Conservation (phyloP, 805 yeast species). For the Nakazawaea holstii region DNA sequence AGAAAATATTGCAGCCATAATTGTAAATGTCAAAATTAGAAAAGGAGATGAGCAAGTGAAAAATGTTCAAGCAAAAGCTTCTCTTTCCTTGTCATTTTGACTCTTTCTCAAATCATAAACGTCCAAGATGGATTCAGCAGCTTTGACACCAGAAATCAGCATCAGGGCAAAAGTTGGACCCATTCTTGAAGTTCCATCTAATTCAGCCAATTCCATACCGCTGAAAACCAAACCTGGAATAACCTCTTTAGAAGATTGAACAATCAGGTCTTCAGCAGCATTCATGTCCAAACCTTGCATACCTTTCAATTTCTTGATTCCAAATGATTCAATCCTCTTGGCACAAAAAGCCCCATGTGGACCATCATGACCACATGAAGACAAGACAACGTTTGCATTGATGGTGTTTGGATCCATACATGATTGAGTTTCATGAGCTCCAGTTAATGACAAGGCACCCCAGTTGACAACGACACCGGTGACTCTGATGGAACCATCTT, state of each 20-base stretch:
- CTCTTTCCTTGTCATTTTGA: constrained; percentile 14
- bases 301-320: constrained; percentile 47
- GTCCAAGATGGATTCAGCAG: constrained; percentile 48
- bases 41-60: no score
- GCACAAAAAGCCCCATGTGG: constrained; percentile 79
- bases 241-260: constrained; percentile 60
- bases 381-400: constrained; percentile 57
- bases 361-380: constrained; percentile 80
- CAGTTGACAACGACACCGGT: constrained; percentile 84
- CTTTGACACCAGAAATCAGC: constrained; percentile 75
- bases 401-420: constrained; percentile 84
- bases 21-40: no score
- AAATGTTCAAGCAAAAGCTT: not conserved
- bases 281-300: constrained; percentile 82
- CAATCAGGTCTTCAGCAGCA: constrained; percentile 71
- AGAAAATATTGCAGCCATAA: no score
- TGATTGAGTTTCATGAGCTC: constrained; percentile 71
- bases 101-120: constrained; percentile 24
- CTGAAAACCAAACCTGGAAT: constrained; percentile 60
- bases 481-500: constrained; percentile 51
- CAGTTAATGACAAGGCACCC: constrained; percentile 56
- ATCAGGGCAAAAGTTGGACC: constrained; percentile 83
- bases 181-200: constrained; percentile 76
- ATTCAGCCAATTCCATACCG: constrained; percentile 78
- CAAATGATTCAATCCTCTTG: constrained; percentile 56